Conservation (phyloP, 805 yeast species). For the Groenewaldozyma tartarivorans region DNA sequence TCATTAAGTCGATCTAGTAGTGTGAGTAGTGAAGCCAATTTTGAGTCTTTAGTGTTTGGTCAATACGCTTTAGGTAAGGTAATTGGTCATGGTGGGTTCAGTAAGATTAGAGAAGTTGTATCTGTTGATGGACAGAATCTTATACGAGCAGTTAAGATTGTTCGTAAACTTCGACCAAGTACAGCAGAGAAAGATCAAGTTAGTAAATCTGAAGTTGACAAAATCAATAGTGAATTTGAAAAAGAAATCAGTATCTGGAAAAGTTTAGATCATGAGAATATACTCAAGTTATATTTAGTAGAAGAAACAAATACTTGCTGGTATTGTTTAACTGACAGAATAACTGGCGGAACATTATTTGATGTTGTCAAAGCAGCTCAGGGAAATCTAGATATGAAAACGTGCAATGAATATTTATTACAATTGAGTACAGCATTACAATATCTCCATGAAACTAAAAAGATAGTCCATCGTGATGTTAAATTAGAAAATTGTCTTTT, state of each 20-base stretch:
- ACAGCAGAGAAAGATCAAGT: constrained; percentile 29
- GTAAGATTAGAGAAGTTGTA: constrained; percentile 65
- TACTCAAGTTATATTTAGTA: constrained; percentile 53
- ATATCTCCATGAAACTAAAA: constrained; percentile 52
- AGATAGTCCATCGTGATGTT: constrained; percentile 73
- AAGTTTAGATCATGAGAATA: constrained; percentile 49
- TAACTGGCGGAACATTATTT: constrained; percentile 71
- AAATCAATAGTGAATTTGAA: constrained; percentile 48
- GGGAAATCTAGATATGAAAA: constrained; percentile 11
- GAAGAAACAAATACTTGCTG: constrained; percentile 51
- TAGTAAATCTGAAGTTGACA: constrained; percentile 5
- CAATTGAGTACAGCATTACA: constrained; percentile 52
- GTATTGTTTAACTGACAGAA: constrained; percentile 62
- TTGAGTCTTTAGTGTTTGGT: constrained; percentile 28
- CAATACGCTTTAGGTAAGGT: constrained; percentile 56
- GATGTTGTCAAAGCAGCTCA: constrained; percentile 64
- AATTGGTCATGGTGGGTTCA: constrained; percentile 88
- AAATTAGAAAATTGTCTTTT: constrained; percentile 74
- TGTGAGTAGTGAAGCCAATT: neutral
- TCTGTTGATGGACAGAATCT: constrained; percentile 19
- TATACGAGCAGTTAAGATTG: constrained; percentile 50
- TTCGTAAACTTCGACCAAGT: constrained; percentile 30
- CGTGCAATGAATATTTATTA: constrained; percentile 26
- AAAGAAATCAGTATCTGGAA: constrained; percentile 75
- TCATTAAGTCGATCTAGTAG: neutral